These are phyloP conservation scores for Camelina laxa DNA, from an alignment of 345 rosid species.

Conservation along the genomic window DNA sequence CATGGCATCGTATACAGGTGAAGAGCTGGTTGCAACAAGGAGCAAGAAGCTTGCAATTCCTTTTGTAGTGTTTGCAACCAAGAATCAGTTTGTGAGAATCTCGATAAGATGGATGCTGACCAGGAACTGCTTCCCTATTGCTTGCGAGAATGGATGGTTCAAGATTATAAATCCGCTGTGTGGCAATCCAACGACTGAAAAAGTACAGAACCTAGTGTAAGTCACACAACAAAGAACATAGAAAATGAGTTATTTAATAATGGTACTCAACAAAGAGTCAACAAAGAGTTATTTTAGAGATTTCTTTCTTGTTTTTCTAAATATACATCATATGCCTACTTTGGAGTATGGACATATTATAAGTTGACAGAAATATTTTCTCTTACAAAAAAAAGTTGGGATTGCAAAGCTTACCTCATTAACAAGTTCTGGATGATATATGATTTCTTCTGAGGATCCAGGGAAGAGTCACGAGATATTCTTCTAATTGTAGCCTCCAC, in stretches of 20 bases:
- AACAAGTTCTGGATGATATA: constrained; percentile 68
- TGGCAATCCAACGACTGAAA: constrained; percentile 81
- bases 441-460: constrained; percentile 67
- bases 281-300: background rate
- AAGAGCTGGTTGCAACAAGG: constrained; percentile 72
- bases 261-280: background rate
- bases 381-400: background rate
- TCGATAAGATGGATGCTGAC: constrained; percentile 62
- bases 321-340: background rate
- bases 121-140: constrained; percentile 54
- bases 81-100: constrained; percentile 48
- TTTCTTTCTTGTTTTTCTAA: background rate
- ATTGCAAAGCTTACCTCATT: constrained; percentile 58
- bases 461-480: constrained; percentile 66
- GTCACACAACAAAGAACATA: constrained; percentile 13
- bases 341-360: background rate
- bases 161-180: constrained; percentile 46
- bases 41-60: constrained; percentile 72
- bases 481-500: constrained; percentile 70
- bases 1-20: constrained; percentile 82
- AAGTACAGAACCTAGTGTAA: constrained; percentile 43
- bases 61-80: constrained; percentile 88
- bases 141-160: constrained; percentile 40
- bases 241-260: background rate
- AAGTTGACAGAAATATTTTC: constrained; percentile 1